Base-by-base conservation (phyloP, 352 stramenopile species). In the Globisporangium iwayamae region DNA sequence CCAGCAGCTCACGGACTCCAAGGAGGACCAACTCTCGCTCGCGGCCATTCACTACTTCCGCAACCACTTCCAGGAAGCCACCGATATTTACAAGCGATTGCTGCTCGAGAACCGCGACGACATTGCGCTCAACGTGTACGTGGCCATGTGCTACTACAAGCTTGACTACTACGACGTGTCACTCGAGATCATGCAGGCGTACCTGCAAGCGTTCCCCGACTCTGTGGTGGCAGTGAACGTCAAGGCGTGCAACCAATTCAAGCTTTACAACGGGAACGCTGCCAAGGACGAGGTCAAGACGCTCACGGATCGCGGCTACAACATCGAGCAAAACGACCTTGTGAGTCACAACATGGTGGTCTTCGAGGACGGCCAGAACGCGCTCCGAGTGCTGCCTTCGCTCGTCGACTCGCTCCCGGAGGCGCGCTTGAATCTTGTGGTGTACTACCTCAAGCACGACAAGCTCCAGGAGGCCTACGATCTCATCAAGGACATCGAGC, bases 61-160 rank as follows among this genome's bases (percentile, higher is more conserved):
- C 28, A 91, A 92, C 63, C 93, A 98, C 63, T 98, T 96, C 74
- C 91, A 98, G 60, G 92, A 97, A 56, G 93, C 95, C 13, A 98
- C 91, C 0, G 93, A 98, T 69, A 97, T 98, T 47, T 99, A 98
- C 91, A 98, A 98, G 69, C 78, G 89, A 0, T 75, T 99, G 8
- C 69, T 99, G 60, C 78, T 98, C 4, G 91, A 98, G 68, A 96
- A 99, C 69, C 81, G 91, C n/a, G 95, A 99, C 55, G 90, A 98
- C 63, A 86, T 98, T 16, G 96, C 96, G 34, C 81, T 99, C 8
- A 98, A 99, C 71, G 94, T 99, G 43, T 99, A 98, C 69, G 91
- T 98, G n/a, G 96, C 96, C 57, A 98, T 99, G 93, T 98, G 94
- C 68, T 98, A 98, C 74, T 99, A 98, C 92, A 98, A 99, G 67